phyloP scores from a whole-genome alignment of 805 yeast genomes.

The Candida awuae region DNA sequence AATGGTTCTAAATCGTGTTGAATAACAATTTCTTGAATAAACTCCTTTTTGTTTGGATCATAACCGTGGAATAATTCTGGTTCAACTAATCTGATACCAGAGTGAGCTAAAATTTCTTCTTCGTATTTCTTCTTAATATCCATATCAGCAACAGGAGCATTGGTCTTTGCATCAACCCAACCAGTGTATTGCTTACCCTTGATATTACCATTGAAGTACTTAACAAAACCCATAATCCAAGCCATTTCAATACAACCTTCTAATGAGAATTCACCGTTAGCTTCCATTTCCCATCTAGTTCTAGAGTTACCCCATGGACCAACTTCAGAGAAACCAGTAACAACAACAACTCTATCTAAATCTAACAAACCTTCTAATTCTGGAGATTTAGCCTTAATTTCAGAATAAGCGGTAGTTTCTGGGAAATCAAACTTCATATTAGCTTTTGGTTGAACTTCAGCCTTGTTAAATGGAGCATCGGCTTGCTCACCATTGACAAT shows the following conservation, averaged over 20 bases:
- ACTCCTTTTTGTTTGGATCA: constrained; percentile 87
- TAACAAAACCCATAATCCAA: constrained; percentile 97
- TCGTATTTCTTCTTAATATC: constrained; percentile 92
- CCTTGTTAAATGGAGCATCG: constrained; percentile 75
- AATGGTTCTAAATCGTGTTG: constrained; percentile 96
- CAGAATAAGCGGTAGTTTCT: constrained; percentile 64
- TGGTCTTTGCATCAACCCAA: constrained; percentile 95
- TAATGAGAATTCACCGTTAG: constrained; percentile 84
- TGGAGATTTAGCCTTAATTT: constrained; percentile 59
- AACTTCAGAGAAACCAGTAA: constrained; percentile 97
- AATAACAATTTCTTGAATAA: constrained; percentile 91
- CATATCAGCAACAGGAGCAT: constrained; percentile 87
- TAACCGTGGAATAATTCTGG: constrained; percentile 92
- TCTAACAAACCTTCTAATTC: constrained; percentile 87
- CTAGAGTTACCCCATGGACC: constrained; percentile 99
- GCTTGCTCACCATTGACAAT: constrained; percentile 83
- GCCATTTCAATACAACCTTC: constrained; percentile 99
- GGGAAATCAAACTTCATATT: constrained; percentile 95
- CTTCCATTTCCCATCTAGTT: constrained; percentile 99
- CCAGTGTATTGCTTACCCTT: constrained; percentile 91
- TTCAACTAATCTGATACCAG: constrained; percentile 95
- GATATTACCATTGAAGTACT: constrained; percentile 85
- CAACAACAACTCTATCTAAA: constrained; percentile 85
- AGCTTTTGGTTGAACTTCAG: constrained; percentile 83
- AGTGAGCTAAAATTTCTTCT: constrained; percentile 75